These are phyloP conservation scores for Phoenix roebelenii DNA, from an alignment of 176 grass and related monocot genomes.

Conservation along the genomic window DNA sequence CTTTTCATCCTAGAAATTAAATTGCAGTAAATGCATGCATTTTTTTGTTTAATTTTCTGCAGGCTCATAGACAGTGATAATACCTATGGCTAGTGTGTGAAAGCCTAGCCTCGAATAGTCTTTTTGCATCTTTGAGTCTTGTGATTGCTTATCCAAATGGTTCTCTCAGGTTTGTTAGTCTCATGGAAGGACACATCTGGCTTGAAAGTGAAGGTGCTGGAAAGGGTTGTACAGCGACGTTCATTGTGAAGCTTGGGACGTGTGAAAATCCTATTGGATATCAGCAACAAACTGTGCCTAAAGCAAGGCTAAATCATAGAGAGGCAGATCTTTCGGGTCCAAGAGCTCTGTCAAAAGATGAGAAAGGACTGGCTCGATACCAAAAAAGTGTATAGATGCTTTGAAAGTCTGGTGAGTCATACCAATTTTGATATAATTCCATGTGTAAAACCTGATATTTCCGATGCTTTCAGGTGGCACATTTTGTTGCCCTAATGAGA, in stretches of 20 bases:
- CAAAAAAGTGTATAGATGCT: slow-evolving; percentile 59
- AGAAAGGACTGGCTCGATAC: slow-evolving; percentile 36
- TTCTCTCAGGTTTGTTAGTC: slow-evolving; percentile 53
- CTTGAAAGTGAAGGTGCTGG: slow-evolving; percentile 82
- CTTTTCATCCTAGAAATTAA: background rate
- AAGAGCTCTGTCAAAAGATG: slow-evolving; percentile 25
- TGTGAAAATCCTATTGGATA: slow-evolving; percentile 45
- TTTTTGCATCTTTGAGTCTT: too few species aligned
- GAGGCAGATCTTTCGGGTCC: slow-evolving; percentile 16
- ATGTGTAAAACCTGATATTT: slow-evolving; percentile 21
- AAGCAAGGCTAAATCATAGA: slow-evolving; percentile 32
- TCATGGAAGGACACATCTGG: slow-evolving; percentile 98
- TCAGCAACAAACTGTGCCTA: slow-evolving; percentile 51
- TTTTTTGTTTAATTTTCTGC: too few species aligned
- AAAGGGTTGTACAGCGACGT: slow-evolving; percentile 76
- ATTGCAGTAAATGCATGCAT: too few species aligned
- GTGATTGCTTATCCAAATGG: too few species aligned
- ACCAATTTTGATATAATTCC: slow-evolving; percentile 12
- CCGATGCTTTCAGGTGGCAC: slow-evolving; percentile 11
- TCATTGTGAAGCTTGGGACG: slow-evolving; percentile 58
- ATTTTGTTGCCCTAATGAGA: slow-evolving; percentile 46
- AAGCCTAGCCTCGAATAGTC: too few species aligned
- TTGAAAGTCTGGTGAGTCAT: background rate
- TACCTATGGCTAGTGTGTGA: too few species aligned
- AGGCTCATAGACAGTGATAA: too few species aligned